phyloP scores from a whole-genome alignment of 1,284 basidiomycete species.

The Trametes polyzona region DNA sequence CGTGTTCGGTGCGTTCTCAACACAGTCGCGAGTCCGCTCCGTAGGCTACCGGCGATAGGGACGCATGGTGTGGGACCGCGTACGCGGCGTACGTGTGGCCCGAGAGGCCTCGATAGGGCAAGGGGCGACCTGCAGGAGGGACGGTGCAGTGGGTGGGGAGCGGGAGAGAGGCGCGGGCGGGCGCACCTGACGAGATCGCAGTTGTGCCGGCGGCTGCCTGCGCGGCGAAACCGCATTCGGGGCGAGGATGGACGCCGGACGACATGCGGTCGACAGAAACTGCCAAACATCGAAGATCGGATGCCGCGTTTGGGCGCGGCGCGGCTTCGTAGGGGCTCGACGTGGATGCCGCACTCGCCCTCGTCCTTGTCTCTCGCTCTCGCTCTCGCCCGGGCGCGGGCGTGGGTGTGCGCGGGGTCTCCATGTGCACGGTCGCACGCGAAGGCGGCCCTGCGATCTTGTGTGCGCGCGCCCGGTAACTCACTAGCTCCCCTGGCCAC shows the following conservation, averaged over 20 bases:
- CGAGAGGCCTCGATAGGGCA: too few species aligned
- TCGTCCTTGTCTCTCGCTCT: background rate
- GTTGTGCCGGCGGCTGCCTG: conserved; percentile 6
- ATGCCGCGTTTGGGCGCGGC: conserved; percentile 11
- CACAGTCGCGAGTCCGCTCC: background rate
- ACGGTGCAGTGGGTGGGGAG: too few species aligned
- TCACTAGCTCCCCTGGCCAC: conserved; percentile 12
- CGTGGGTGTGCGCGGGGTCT: background rate
- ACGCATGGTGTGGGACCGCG: background rate
- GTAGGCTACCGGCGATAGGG: conserved; percentile 11
- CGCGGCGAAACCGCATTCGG: background rate
- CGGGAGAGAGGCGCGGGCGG: too few species aligned
- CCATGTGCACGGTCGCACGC: conserved; percentile 2
- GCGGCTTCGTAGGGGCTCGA: too few species aligned
- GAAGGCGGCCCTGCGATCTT: conserved; percentile 15
- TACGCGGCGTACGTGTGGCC: too few species aligned
- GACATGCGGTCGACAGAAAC: conserved; percentile 22
- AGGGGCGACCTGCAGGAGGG: too few species aligned
- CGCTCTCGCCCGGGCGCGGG: background rate
- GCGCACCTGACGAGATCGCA: conserved; percentile 14
- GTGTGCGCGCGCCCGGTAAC: conserved; percentile 13
- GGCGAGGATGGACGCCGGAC: conserved; percentile 6
- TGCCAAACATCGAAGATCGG: conserved; percentile 26
- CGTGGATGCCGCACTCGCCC: too few species aligned
- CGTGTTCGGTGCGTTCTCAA: background rate